Conservation (phyloP, 352 stramenopile species). For the Phytopythium oedochilum region DNA sequence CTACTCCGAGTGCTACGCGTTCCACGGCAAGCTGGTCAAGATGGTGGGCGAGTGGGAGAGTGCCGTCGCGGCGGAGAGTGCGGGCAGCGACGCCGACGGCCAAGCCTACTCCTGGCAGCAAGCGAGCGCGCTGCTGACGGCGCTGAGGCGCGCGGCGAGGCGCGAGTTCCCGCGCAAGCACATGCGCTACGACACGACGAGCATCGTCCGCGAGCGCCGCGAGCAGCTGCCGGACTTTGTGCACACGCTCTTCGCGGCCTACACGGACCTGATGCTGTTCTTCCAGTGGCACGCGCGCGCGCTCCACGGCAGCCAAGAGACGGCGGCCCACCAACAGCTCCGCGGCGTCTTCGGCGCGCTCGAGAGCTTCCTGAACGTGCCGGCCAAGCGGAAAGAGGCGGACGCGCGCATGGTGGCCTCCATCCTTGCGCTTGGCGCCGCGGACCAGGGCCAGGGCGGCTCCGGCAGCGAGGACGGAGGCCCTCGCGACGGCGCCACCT, state of each 20-base stretch:
- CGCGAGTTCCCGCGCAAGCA: slow-evolving; percentile 23
- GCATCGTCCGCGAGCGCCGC: slow-evolving; percentile 19
- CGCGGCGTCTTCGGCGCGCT: slow-evolving; percentile 15
- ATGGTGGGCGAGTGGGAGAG: slow-evolving; percentile 11
- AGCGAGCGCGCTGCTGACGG: slow-evolving; percentile 2
- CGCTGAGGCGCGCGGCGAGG: slow-evolving; percentile 10
- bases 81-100: background rate
- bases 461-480: background rate
- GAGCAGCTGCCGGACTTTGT: slow-evolving; percentile 14
- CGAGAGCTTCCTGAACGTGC: slow-evolving; percentile 23
- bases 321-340: slow-evolving; percentile 5
- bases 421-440: slow-evolving; percentile 13
- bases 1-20: slow-evolving; percentile 18
- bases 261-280: slow-evolving; percentile 20
- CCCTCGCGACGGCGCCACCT: background rate
- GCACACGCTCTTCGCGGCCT: slow-evolving; percentile 12
- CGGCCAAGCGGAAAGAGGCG: slow-evolving; percentile 21
- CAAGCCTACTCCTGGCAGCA: background rate
- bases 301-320: background rate
- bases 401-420: slow-evolving; percentile 15
- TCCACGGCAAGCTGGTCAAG: slow-evolving; percentile 12
- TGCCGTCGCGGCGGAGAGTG: slow-evolving; percentile 12
- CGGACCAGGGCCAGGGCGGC: slow-evolving; percentile 1
- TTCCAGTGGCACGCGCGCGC: slow-evolving; percentile 7
- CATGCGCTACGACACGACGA: slow-evolving; percentile 18